These are phyloP conservation scores for Venturia effusa DNA, from an alignment of 2,329 filamentous ascomycete species.

Conservation along the genomic window DNA sequence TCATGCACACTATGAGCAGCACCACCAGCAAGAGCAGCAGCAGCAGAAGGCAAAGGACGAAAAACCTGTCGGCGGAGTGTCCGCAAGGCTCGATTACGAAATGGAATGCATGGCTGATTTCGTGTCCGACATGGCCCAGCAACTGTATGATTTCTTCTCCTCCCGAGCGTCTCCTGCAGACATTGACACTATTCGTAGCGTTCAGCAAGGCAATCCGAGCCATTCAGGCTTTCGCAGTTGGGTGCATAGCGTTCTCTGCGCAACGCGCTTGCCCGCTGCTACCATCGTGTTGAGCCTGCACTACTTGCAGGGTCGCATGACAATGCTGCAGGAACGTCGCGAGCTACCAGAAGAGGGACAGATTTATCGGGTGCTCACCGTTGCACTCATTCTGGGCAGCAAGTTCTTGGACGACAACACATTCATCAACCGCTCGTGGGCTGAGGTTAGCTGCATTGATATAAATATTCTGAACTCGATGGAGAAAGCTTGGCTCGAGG, in stretches of 20 bases:
- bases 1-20: constrained; percentile 1
- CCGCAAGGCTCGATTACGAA: constrained; percentile 90
- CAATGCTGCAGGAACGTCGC: constrained; percentile 46
- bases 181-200: constrained; percentile 53
- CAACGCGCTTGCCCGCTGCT: constrained; percentile 79
- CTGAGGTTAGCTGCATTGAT: constrained; percentile 82
- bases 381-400: constrained; percentile 75
- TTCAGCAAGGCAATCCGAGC: constrained; percentile 50
- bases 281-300: constrained; percentile 86
- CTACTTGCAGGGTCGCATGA: constrained; percentile 76
- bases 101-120: constrained; percentile 95
- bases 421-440: constrained; percentile 95
- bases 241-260: constrained; percentile 80
- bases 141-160: constrained; percentile 52
- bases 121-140: constrained; percentile 77
- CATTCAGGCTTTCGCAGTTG: constrained; percentile 78
- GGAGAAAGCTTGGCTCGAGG: constrained; percentile 78
- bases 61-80: constrained; percentile 71
- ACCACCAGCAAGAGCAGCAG: constrained; percentile 27
- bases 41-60: constrained; percentile 45
- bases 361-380: constrained; percentile 79
- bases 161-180: constrained; percentile 47
- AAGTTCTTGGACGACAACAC: constrained; percentile 97
- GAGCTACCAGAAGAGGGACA: constrained; percentile 45
- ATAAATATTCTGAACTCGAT: constrained; percentile 75